Base-by-base conservation (phyloP, 495 filamentous ascomycete species). In the Durotheca rogersii region DNA sequence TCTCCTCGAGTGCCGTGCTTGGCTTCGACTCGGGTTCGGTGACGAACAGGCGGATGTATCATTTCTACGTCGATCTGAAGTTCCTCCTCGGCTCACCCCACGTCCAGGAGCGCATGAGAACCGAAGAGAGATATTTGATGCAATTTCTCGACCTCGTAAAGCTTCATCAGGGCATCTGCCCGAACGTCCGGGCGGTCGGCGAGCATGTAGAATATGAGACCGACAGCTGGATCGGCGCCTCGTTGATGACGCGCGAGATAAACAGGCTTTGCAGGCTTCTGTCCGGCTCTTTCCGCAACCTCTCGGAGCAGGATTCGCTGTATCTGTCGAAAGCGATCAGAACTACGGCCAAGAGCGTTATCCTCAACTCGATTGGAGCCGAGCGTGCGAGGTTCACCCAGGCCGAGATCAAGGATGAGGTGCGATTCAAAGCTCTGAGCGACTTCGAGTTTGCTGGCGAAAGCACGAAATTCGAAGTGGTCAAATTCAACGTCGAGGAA, bases 191-290 rank as follows among this genome's bases (percentile, higher is more conserved):
- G 47, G 92, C 91, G 1, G 83, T 95, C 21, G 89, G 87, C 15
- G 93, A 99, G 53, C 93, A 99, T 62, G 87, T 99, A 5, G 94
- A 97, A 62, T 99, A 96, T 60, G 93, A 99, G 67, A 93, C 90
- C 4, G 93, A 99, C 62, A 86, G 89, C 20, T 99, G 93, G 93
- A 96, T 99, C 37, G 93, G 85, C 56, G 93, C 94, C 0, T 92
- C 89, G 6, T 80, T 99, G 31, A 86, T 97, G 39, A 96, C 92
- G 41, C 80, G 90, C 38, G 92, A 99, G 66, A 88, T 99, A 66
- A 97, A 96, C 61, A 84, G 84, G 42, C 79, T 97, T 7, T 94
- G 90, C 60, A 80, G 90, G 43, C 88, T 90, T 58, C 87, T 96
- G 61, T 81, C 90, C 1, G 89, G 92, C 54, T 81, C 94, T 1